Conservation (phyloP, 352 stramenopile genomes). For the Globisporangium middletonii region DNA sequence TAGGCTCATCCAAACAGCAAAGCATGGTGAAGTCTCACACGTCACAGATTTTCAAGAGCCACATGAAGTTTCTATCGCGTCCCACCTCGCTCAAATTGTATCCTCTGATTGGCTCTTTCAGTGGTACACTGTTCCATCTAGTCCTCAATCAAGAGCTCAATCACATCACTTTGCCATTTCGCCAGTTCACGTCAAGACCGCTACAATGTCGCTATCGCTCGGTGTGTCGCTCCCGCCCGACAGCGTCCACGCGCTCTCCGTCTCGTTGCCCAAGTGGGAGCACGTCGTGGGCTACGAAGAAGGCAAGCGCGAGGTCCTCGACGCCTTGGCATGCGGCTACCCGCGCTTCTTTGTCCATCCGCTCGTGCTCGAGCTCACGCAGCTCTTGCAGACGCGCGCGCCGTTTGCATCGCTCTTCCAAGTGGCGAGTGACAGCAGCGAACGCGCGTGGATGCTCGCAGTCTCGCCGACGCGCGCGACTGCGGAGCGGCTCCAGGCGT, state of each 20-base stretch:
- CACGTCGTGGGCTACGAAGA: constrained; percentile 92
- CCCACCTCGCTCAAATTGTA: too few species aligned
- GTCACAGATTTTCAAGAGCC: too few species aligned
- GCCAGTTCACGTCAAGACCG: too few species aligned
- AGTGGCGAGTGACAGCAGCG: constrained; percentile 8
- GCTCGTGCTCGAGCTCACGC: constrained; percentile 64
- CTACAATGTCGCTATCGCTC: constrained; percentile 32
- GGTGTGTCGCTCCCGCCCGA: constrained; percentile 66
- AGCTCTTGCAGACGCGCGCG: constrained; percentile 19
- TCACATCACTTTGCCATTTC: too few species aligned
- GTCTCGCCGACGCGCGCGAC: constrained; percentile 50
- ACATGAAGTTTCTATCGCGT: too few species aligned
- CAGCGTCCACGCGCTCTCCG: constrained; percentile 69
- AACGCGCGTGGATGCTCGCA: constrained; percentile 16
- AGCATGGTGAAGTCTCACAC: too few species aligned
- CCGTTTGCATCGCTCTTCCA: constrained; percentile 20
- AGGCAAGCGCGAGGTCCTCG: constrained; percentile 50
- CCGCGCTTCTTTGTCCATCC: constrained; percentile 92
- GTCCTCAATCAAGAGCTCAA: too few species aligned
- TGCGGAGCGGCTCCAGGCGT: constrained; percentile 56
- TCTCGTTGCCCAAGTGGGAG: constrained; percentile 78
- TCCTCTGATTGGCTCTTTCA: too few species aligned
- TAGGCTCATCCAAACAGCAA: too few species aligned
- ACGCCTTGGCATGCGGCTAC: constrained; percentile 85
- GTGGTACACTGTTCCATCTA: too few species aligned